Percentiles rank a stretch among this genome's conserved stretches.
phyloP scores from a whole-genome alignment of 106 monocot species.

The Agapanthus africanus region DNA sequence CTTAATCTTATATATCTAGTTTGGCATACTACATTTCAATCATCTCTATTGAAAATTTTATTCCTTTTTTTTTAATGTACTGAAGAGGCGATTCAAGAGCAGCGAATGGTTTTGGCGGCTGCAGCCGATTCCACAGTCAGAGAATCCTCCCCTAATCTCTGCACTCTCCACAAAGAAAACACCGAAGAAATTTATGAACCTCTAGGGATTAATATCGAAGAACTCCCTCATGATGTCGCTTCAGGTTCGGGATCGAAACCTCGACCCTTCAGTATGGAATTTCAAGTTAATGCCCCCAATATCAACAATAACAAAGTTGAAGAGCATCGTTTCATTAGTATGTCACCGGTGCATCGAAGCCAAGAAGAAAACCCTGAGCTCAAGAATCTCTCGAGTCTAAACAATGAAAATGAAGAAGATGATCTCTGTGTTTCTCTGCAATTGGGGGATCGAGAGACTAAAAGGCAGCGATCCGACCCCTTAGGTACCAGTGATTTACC shows the following conservation, averaged over 20 bases:
- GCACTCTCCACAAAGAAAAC: slow-evolving; percentile 21
- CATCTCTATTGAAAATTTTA: too few species aligned
- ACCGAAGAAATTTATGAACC: slow-evolving; percentile 65
- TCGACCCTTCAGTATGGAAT: slow-evolving; percentile 13
- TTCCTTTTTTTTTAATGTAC: background rate
- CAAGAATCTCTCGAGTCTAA: slow-evolving; percentile 46
- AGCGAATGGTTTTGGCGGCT: slow-evolving; percentile 40
- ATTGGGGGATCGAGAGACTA: slow-evolving; percentile 61
- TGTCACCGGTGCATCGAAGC: slow-evolving; percentile 39
- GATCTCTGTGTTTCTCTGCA: slow-evolving; percentile 62
- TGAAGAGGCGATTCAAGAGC: slow-evolving; percentile 71
- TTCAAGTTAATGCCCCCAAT: slow-evolving; percentile 35
- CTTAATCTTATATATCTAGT: too few species aligned
- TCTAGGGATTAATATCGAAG: slow-evolving; percentile 60
- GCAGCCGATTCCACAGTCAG: slow-evolving; percentile 50
- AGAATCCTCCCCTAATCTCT: slow-evolving; percentile 48
- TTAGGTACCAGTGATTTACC: slow-evolving; percentile 7
- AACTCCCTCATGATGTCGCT: slow-evolving; percentile 26
- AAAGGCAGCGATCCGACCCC: slow-evolving; percentile 46
- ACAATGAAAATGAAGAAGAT: slow-evolving; percentile 47
- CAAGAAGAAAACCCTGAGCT: slow-evolving; percentile 32
- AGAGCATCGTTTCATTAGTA: slow-evolving; percentile 72
- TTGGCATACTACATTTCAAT: too few species aligned
- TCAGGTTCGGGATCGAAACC: slow-evolving; percentile 24
- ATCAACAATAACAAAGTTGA: slow-evolving; percentile 38